Conservation (phyloP, 1,284 basidiomycete genomes). For the Singerocomus rubriflavus region DNA sequence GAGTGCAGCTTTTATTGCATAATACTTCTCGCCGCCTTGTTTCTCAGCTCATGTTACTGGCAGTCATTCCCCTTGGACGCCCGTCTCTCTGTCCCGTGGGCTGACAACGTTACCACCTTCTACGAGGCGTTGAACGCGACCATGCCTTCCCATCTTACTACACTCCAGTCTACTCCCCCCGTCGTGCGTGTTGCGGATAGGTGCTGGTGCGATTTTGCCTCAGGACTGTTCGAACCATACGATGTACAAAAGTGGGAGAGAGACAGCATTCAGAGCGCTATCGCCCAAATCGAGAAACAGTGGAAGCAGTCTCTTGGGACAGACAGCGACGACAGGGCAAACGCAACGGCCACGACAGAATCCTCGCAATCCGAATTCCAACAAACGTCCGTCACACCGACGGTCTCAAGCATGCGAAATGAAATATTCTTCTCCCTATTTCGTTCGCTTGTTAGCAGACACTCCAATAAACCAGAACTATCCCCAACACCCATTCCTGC, state of each 20-base stretch:
- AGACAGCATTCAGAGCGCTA: conserved; percentile 51
- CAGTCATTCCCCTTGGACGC: conserved; percentile 67
- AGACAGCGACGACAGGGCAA: conserved; percentile 6
- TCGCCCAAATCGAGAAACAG: conserved; percentile 45
- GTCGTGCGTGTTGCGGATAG: conserved; percentile 65
- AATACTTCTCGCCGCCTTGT: conserved; percentile 69
- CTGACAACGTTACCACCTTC: conserved; percentile 66
- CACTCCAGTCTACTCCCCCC: conserved; percentile 29
- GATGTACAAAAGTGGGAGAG: conserved; percentile 71
- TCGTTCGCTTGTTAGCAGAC: conserved; percentile 22
- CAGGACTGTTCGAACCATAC: conserved; percentile 66
- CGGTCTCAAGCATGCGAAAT: conserved; percentile 10
- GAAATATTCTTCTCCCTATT: conserved; percentile 23
- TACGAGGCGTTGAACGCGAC: conserved; percentile 53
- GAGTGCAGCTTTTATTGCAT: conserved; percentile 74
- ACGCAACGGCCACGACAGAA: conserved; percentile 14
- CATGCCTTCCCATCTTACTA: conserved; percentile 34
- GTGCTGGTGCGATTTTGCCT: conserved; percentile 76
- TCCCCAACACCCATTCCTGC: background rate
- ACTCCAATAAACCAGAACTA: conserved; percentile 2
- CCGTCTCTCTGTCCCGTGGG: conserved; percentile 59
- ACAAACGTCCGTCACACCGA: conserved; percentile 4
- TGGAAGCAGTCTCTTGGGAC: conserved; percentile 26
- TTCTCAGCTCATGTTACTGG: conserved; percentile 83
- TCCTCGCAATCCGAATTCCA: conserved; percentile 1